A percentile compares a stretch with the other conserved stretches of the same genome.
Evolutionary conservation across 2,329 filamentous ascomycete genomes (phyloP).

Genomic region (Fusarium odoratissimum): DNA sequence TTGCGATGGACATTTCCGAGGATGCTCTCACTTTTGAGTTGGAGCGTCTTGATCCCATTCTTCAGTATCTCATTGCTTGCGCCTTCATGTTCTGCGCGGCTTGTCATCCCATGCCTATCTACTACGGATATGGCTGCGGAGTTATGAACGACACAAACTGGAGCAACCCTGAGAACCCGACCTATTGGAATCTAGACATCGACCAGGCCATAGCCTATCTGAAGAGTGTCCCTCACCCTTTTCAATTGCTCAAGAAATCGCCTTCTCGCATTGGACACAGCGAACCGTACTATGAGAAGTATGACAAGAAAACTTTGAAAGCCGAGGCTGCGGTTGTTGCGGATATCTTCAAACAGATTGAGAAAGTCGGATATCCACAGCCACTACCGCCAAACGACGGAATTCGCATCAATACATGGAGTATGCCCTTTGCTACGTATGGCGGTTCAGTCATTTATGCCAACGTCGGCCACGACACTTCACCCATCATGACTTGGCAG

Average conservation of each 20-base stretch:
- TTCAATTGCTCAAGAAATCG: background rate
- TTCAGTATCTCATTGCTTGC: background rate
- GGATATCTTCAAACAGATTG: background rate
- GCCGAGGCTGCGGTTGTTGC: background rate
- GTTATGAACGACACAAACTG: background rate
- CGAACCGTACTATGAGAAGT: background rate
- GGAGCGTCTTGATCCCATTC: background rate
- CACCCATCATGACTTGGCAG: background rate
- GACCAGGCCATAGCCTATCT: background rate
- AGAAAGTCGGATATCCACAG: background rate
- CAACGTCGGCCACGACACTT: background rate
- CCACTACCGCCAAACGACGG: background rate
- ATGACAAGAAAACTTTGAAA: background rate
- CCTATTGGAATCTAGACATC: background rate
- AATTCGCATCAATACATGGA: background rate
- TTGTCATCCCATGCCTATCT: background rate
- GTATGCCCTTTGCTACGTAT: background rate
- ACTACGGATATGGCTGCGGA: background rate
- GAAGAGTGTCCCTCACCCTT: background rate
- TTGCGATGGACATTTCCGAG: conserved; percentile 1
- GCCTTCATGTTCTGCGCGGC: background rate
- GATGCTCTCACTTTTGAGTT: background rate
- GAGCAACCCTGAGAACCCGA: background rate
- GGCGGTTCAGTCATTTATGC: background rate
- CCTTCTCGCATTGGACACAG: background rate